Conservation (phyloP, 2,329 filamentous ascomycete genomes). For the Fusarium pseudograminearum region DNA sequence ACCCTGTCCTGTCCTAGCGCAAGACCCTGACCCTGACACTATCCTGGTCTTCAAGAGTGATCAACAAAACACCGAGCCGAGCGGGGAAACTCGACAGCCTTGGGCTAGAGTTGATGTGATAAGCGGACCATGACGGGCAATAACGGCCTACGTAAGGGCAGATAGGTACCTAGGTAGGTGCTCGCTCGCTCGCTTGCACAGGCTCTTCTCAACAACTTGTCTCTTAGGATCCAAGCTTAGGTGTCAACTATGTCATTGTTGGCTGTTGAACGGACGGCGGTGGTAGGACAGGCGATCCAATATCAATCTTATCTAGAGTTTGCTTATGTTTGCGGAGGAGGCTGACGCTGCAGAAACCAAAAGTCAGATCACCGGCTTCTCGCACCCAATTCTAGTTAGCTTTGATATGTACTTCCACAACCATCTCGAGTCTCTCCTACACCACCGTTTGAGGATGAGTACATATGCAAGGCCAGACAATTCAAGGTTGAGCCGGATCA, state of each 20-base stretch:
- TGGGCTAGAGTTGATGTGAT: slow-evolving; percentile 28
- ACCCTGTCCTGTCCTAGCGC: slow-evolving; percentile 23
- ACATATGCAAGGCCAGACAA: slow-evolving; percentile 14
- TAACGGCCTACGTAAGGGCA: slow-evolving; percentile 18
- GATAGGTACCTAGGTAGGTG: neutral
- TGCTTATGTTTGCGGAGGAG: slow-evolving; percentile 30
- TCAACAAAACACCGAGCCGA: slow-evolving; percentile 27
- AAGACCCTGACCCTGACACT: slow-evolving; percentile 21
- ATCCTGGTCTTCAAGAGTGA: slow-evolving; percentile 7
- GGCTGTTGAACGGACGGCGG: neutral
- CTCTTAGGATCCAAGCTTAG: no score
- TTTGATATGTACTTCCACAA: neutral
- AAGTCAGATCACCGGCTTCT: slow-evolving; percentile 17
- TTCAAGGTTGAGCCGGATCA: slow-evolving; percentile 19
- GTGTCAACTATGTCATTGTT: neutral
- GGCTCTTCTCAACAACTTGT: neutral
- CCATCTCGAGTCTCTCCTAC: slow-evolving; percentile 22
- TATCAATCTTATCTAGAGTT: slow-evolving; percentile 28
- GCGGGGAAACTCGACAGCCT: slow-evolving; percentile 32
- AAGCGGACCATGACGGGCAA: slow-evolving; percentile 36
- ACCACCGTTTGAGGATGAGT: slow-evolving; percentile 20
- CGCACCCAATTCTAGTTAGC: slow-evolving; percentile 14
- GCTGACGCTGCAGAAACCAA: slow-evolving; percentile 15
- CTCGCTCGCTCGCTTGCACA: neutral
- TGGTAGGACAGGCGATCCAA: slow-evolving; percentile 9